Base-by-base conservation (phyloP, 2,329 filamentous ascomycete genomes). In the Aspergillus sp. region DNA sequence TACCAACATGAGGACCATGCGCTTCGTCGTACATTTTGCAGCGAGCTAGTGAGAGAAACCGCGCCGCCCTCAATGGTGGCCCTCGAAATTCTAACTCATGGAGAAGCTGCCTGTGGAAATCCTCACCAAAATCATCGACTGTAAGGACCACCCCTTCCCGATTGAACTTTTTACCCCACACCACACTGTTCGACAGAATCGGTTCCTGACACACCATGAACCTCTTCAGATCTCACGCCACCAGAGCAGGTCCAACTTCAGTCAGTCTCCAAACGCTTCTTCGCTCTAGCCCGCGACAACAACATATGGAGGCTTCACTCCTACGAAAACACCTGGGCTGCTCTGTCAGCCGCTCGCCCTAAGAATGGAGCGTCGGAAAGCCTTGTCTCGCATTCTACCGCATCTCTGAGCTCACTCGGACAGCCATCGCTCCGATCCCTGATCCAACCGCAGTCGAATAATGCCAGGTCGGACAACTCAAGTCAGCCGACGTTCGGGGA, bases 301-400 rank as follows among this genome's bases (percentile, higher is more conserved):
- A 83, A 80, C 39, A 78, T 93, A 36, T 97, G 93, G 93, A 88
- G 89, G 60, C 76, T 81, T 3, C 81, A 87, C 68, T 93, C 89
- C 71, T 91, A 95, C 71, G 81, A 87, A 36, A 79, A 86, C 57
- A 93, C 90, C 15, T 88, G 87, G 70, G 83, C 88, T 66, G 81
- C 85, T 32, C 76, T 80, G n/a, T 81, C 66, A 18, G 58, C 65
- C 53, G 57, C 62, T 24, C 65, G 69, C 54, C 55, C 60, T n/a
- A 56, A 56, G 9, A 59, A 57, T 41, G 61, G 62, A 50, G 38
- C 56, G 3, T 64, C 70, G 15, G 63, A 90, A 22, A 81, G 80
- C 57, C 81, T 83, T 15, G 79, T 81, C 67, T 71, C 80, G 30
- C 64, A 64, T 63, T 66, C 60, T 61, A 75, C 71, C 24, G 62